These are phyloP conservation scores for Myxozyma neotropica DNA, from an alignment of 805 yeast species.

Conservation along the genomic window DNA sequence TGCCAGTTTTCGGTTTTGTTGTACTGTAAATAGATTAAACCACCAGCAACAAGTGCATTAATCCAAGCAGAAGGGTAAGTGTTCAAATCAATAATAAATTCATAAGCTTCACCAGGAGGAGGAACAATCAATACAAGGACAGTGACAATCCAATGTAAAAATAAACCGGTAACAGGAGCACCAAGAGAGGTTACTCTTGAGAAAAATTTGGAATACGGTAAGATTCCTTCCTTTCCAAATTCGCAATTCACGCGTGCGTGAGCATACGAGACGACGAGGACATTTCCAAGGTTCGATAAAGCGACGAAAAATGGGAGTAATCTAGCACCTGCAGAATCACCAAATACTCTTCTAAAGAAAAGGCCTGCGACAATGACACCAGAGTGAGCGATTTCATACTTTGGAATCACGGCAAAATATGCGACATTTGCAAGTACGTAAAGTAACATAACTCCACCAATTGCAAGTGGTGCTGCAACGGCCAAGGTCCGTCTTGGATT, in stretches of 20 bases:
- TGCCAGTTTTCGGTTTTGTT: constrained; percentile 50
- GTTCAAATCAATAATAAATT: constrained; percentile 62
- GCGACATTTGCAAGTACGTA: constrained; percentile 62
- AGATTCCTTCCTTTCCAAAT: constrained; percentile 52
- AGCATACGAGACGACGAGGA: constrained; percentile 64
- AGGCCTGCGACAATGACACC: constrained; percentile 69
- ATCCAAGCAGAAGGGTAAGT: constrained; percentile 68
- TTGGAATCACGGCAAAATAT: constrained; percentile 57
- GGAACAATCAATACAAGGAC: constrained; percentile 58
- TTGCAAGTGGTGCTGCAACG: constrained; percentile 64
- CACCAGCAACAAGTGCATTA: constrained; percentile 54
- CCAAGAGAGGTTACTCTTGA: constrained; percentile 46
- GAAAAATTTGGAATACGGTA: constrained; percentile 56
- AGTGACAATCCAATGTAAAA: constrained; percentile 60
- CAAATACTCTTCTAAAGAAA: constrained; percentile 60
- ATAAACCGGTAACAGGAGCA: constrained; percentile 50
- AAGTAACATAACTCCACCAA: constrained; percentile 53
- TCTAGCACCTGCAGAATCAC: constrained; percentile 53
- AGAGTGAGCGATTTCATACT: constrained; percentile 48
- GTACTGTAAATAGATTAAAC: constrained; percentile 55
- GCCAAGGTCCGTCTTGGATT: constrained; percentile 60
- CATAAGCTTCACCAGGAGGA: constrained; percentile 65
- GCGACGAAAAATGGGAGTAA: constrained; percentile 61
- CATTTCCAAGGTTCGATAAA: constrained; percentile 64
- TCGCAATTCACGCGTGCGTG: constrained; percentile 62